phyloP scores from a whole-genome alignment of 2,329 filamentous ascomycete genomes.

The Microascus cirrosus region DNA sequence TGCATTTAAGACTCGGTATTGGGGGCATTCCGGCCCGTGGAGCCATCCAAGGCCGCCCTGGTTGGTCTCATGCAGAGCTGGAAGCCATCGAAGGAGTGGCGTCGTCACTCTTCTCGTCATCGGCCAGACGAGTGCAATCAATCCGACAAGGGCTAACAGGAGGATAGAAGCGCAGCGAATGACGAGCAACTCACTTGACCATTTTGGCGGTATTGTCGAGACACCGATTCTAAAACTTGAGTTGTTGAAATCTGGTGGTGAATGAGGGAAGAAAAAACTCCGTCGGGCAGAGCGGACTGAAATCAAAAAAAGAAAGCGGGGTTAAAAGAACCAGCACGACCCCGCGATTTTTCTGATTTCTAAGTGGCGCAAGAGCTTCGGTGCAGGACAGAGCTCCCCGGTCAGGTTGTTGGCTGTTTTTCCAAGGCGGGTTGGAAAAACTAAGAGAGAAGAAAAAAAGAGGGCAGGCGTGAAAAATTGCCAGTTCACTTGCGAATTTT shows the following conservation, averaged over 20 bases:
- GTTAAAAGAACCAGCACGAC: slow-evolving; percentile 20
- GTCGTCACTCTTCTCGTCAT: not conserved
- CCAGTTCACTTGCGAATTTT: not conserved
- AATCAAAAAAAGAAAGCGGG: slow-evolving; percentile 26
- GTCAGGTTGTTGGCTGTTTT: not conserved
- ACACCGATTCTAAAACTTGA: slow-evolving; percentile 26
- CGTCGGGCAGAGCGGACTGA: slow-evolving; percentile 7
- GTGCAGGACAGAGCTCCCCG: slow-evolving; percentile 2
- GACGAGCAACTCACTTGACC: slow-evolving; percentile 78
- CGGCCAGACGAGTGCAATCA: not conserved
- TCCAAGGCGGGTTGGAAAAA: slow-evolving; percentile 6
- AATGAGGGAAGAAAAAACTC: slow-evolving; percentile 16
- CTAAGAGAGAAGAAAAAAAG: slow-evolving; percentile 5
- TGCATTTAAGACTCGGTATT: not conserved
- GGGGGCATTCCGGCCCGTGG: not conserved
- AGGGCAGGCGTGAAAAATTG: not conserved
- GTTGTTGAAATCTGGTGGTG: slow-evolving; percentile 12
- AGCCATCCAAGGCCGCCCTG: not conserved
- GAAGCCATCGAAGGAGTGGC: not conserved
- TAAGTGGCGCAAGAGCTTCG: not conserved
- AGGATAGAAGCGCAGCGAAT: slow-evolving; percentile 4
- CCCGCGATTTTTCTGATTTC: slow-evolving; percentile 10
- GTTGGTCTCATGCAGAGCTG: not conserved
- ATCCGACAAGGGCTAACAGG: not conserved
- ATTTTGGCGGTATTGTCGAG: slow-evolving; percentile 78